These are phyloP conservation scores for Phytophthora colocasiae DNA, from an alignment of 352 stramenopile genomes.

Conservation along the genomic window DNA sequence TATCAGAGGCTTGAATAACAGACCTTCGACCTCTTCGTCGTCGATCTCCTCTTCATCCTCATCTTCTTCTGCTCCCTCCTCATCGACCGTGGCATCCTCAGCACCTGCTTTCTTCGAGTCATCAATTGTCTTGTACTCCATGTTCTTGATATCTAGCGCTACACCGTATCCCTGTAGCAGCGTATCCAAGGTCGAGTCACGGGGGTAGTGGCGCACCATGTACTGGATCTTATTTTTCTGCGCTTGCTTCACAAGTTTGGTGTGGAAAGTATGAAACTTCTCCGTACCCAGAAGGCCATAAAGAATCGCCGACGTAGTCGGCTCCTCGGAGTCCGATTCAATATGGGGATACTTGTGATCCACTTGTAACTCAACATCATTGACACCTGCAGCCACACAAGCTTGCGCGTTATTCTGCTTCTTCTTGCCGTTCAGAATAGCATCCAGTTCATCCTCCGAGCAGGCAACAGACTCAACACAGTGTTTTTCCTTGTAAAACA, in stretches of 20 bases:
- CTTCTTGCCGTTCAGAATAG: conserved; percentile 37
- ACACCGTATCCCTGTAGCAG: conserved; percentile 93
- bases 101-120: conserved; percentile 77
- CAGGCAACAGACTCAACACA: conserved; percentile 77
- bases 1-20: conserved; percentile 69
- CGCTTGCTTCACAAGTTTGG: conserved; percentile 61
- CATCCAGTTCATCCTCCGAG: conserved; percentile 53
- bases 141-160: conserved; percentile 96
- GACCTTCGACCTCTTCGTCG: conserved; percentile 71
- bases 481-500: conserved; percentile 72
- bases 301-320: conserved; percentile 68
- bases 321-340: conserved; percentile 14
- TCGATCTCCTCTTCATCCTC: conserved; percentile 47
- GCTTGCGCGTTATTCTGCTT: conserved; percentile 34
- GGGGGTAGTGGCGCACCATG: conserved; percentile 83
- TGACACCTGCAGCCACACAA: conserved; percentile 69
- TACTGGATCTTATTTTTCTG: conserved; percentile 74
- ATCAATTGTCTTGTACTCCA: conserved; percentile 97
- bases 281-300: conserved; percentile 82
- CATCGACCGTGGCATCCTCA: conserved; percentile 40
- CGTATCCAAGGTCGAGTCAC: conserved; percentile 72
- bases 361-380: conserved; percentile 70
- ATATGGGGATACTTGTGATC: conserved; percentile 80
- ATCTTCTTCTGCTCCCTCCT: conserved; percentile 43
- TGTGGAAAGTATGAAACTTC: conserved; percentile 78